These are phyloP conservation scores for Aspergillus fischeri DNA, from an alignment of 2,329 filamentous ascomycete species.

Conservation along the genomic window DNA sequence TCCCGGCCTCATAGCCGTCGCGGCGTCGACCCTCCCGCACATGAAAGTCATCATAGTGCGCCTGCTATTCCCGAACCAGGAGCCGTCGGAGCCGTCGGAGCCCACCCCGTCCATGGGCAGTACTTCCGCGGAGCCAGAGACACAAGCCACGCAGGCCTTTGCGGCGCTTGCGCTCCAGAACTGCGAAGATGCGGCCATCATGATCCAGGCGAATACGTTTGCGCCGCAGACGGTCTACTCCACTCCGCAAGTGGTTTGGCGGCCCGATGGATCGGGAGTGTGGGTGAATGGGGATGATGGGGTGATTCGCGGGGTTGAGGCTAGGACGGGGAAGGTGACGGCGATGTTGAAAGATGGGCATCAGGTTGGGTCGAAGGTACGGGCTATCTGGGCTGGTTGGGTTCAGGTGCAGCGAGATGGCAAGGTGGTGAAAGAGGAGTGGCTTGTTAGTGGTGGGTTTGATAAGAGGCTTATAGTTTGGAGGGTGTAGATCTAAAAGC, in stretches of 20 bases:
- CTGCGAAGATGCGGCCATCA: conserved; percentile 57
- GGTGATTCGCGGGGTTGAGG: conserved; percentile 56
- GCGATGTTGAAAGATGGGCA: conserved; percentile 49
- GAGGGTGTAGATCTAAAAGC: conserved; percentile 23
- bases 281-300: conserved; percentile 66
- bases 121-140: conserved; percentile 23
- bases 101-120: conserved; percentile 6
- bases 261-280: conserved; percentile 57
- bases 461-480: conserved; percentile 60
- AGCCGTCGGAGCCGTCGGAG: conserved; percentile 11
- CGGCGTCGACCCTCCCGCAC: conserved; percentile 57
- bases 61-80: conserved; percentile 47
- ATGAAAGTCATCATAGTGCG: conserved; percentile 61
- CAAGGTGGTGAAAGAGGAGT: conserved; percentile 42
- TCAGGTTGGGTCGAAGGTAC: conserved; percentile 54
- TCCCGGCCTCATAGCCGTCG: conserved; percentile 53
- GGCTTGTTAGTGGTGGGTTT: conserved; percentile 61
- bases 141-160: conserved; percentile 51
- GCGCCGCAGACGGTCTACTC: conserved; percentile 63
- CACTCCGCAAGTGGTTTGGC: conserved; percentile 59
- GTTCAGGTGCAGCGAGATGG: conserved; percentile 27
- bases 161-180: conserved; percentile 50
- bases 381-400: conserved; percentile 54
- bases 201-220: conserved; percentile 56
- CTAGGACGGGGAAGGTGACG: conserved; percentile 54